A percentile compares a stretch with the other conserved stretches of the same genome.
Evolutionary conservation across 106 monocot species (phyloP).

Genomic region (Alisma plantagoaquatica): DNA sequence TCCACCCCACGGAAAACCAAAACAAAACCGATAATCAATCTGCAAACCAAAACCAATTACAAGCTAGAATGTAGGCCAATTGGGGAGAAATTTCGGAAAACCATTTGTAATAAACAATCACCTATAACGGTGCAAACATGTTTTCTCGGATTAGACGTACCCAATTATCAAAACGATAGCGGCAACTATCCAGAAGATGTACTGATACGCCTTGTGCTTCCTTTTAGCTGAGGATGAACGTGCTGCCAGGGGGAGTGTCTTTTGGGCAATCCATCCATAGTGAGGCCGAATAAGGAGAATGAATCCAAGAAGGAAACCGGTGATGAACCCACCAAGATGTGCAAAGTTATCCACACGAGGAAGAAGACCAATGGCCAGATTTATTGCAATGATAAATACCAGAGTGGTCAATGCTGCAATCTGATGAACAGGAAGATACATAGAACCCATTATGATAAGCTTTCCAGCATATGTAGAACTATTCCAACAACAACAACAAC

Average conservation of each 20-base stretch:
- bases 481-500: too few relatives aligned
- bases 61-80: too few relatives aligned
- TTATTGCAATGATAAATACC: conserved; percentile 64
- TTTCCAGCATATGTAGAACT: too few relatives aligned
- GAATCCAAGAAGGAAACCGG: conserved; percentile 28
- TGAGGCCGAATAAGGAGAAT: conserved; percentile 22
- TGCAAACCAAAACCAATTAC: conserved; percentile 22
- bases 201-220: conserved; percentile 28
- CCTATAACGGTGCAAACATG: too few relatives aligned
- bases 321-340: conserved; percentile 23
- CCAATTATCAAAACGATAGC: conserved; percentile 16
- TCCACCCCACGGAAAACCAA: conserved; percentile 45
- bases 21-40: conserved; percentile 42
- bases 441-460: too few relatives aligned
- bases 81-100: too few relatives aligned
- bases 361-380: conserved; percentile 74
- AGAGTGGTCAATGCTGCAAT: conserved; percentile 70
- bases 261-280: conserved; percentile 16
- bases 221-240: background rate
- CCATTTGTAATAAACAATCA: too few relatives aligned
- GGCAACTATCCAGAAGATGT: conserved; percentile 18
- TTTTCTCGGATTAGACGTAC: too few relatives aligned
- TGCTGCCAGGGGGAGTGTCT: background rate
- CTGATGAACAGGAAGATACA: conserved; percentile 33
- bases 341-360: conserved; percentile 70